Evolutionary conservation across 805 yeast genomes (phyloP).

Genomic region (Spathaspora arborariae): DNA sequence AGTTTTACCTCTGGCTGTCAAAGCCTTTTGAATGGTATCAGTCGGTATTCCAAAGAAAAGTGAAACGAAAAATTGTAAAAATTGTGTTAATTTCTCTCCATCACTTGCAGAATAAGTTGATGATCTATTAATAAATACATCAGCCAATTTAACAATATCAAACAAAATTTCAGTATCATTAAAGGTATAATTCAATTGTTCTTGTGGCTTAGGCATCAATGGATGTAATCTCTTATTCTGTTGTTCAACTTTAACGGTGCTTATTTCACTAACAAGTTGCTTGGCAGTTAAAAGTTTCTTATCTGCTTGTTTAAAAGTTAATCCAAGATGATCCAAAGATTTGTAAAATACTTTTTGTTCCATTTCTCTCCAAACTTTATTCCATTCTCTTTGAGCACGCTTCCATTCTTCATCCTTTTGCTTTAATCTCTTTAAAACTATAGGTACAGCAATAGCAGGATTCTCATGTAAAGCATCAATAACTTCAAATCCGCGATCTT

Average conservation of each 20-base stretch:
- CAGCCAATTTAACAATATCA: conserved; percentile 69
- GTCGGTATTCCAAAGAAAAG: conserved; percentile 64
- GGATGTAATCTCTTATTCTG: conserved; percentile 83
- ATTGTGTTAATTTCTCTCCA: conserved; percentile 69
- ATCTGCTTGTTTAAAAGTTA: conserved; percentile 95
- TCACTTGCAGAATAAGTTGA: conserved; percentile 78
- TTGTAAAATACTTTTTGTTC: conserved; percentile 93
- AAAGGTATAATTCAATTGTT: conserved; percentile 60
- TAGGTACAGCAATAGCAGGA: conserved; percentile 93
- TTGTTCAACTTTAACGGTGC: conserved; percentile 89
- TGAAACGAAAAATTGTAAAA: conserved; percentile 65
- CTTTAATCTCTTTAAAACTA: conserved; percentile 85
- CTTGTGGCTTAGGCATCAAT: conserved; percentile 80
- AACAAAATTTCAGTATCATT: conserved; percentile 63
- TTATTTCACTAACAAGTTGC: conserved; percentile 85
- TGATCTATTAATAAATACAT: conserved; percentile 61
- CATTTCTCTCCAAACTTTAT: conserved; percentile 97
- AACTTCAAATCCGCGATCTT: conserved; percentile 93
- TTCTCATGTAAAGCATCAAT: conserved; percentile 93
- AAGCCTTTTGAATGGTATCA: conserved; percentile 43
- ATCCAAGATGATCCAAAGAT: conserved; percentile 90
- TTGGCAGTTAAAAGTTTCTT: conserved; percentile 87
- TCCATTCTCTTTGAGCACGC: conserved; percentile 97
- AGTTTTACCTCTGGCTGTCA: conserved; percentile 11
- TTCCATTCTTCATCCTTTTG: conserved; percentile 99